Conservation (phyloP, 177 flowering plant species). For the Telopea speciosissima region DNA sequence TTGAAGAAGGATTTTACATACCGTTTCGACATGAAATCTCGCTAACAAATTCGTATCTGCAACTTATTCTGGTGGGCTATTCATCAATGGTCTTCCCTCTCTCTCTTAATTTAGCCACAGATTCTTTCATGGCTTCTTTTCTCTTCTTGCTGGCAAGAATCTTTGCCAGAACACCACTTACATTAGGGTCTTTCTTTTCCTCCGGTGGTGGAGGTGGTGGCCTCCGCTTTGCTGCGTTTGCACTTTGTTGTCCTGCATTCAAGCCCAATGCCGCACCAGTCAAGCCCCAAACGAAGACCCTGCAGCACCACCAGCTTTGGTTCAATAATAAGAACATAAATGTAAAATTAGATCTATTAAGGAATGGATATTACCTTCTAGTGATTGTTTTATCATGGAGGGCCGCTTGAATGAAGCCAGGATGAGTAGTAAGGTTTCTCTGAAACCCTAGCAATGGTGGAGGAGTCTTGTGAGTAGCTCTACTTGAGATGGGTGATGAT, state of each 20-base stretch:
- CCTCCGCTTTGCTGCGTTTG: conserved; percentile 49
- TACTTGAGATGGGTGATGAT: no score
- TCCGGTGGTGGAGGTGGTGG: conserved; percentile 62
- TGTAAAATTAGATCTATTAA: no score
- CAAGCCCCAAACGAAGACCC: conserved; percentile 40
- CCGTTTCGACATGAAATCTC: no score
- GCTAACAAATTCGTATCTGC: no score
- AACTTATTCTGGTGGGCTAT: not conserved
- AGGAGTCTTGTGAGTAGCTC: conserved; percentile 1
- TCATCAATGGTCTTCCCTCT: conserved; percentile 45
- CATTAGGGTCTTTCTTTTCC: conserved; percentile 76
- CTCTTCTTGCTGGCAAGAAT: conserved; percentile 82
- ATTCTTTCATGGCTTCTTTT: conserved; percentile 86
- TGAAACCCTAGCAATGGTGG: conserved; percentile 9
- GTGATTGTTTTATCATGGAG: not conserved
- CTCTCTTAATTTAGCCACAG: conserved; percentile 60
- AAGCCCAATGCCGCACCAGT: conserved; percentile 33
- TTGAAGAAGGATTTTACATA: no score
- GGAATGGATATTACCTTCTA: conserved; percentile 10
- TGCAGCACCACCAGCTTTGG: conserved; percentile 21
- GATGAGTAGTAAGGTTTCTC: not conserved
- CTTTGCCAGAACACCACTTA: conserved; percentile 71
- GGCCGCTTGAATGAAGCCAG: conserved; percentile 3
- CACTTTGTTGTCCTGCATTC: conserved; percentile 19
- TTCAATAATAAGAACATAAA: no score